These are phyloP conservation scores for Plasmopara viticola DNA, from an alignment of 352 stramenopile species.

Conservation along the genomic window DNA sequence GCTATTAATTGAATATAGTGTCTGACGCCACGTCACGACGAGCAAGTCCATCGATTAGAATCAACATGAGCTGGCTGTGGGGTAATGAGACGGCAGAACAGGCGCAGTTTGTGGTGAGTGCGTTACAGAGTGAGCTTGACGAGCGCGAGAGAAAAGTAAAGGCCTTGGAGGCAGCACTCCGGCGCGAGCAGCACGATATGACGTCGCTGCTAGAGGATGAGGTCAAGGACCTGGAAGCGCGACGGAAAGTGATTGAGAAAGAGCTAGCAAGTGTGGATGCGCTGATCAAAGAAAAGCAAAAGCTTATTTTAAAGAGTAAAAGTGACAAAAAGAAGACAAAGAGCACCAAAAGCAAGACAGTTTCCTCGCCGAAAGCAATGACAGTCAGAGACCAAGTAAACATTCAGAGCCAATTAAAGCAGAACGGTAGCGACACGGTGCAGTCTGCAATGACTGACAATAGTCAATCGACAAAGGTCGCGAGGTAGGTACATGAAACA, in stretches of 20 bases:
- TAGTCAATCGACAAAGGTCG: slow-evolving; percentile 25
- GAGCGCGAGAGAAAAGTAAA: slow-evolving; percentile 78
- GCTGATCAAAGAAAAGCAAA: slow-evolving; percentile 62
- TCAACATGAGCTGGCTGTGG: slow-evolving; percentile 75
- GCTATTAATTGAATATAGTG: background rate
- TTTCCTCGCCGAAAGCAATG: slow-evolving; percentile 9
- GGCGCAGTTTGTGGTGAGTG: slow-evolving; percentile 78
- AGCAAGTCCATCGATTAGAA: background rate
- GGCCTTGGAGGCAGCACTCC: slow-evolving; percentile 64
- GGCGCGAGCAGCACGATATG: slow-evolving; percentile 71
- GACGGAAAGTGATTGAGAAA: slow-evolving; percentile 28
- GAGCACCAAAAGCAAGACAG: slow-evolving; percentile 21
- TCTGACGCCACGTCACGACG: slow-evolving; percentile 9
- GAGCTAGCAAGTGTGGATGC: slow-evolving; percentile 45
- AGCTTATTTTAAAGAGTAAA: slow-evolving; percentile 46
- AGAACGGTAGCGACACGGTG: slow-evolving; percentile 5
- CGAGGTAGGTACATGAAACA: slow-evolving; percentile 5
- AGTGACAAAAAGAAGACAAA: slow-evolving; percentile 46
- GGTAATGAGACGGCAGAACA: slow-evolving; percentile 81
- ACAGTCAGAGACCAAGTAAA: slow-evolving; percentile 12
- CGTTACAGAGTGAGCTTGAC: slow-evolving; percentile 73
- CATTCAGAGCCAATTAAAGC: slow-evolving; percentile 3
- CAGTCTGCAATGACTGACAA: slow-evolving; percentile 26
- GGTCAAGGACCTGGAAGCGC: slow-evolving; percentile 57
- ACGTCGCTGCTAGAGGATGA: slow-evolving; percentile 49